A percentile compares a stretch with the other conserved stretches of the same genome.
These are phyloP conservation scores for Bertia moriformis DNA, from an alignment of 2,329 filamentous ascomycete genomes.

Conservation along the genomic window DNA sequence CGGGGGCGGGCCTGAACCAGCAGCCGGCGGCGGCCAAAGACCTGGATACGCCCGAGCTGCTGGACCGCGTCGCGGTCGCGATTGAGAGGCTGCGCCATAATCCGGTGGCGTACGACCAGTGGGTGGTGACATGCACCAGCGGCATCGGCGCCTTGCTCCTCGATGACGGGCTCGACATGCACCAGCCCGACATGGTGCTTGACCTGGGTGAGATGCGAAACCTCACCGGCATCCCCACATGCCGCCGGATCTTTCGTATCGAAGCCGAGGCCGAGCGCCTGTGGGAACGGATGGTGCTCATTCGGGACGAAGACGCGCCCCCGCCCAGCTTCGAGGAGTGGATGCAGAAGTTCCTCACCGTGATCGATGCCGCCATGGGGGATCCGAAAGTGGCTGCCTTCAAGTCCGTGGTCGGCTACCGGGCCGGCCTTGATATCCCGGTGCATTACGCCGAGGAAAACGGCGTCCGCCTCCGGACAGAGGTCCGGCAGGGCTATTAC, in stretches of 20 bases:
- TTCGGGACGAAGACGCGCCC: constrained; percentile 12
- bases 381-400: constrained; percentile 63
- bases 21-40: no score
- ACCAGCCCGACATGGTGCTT: constrained; percentile 39
- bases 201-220: constrained; percentile 49
- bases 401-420: constrained; percentile 73
- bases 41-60: no score
- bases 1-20: constrained; percentile 26
- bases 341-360: constrained; percentile 29
- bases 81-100: constrained; percentile 23
- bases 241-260: constrained; percentile 64
- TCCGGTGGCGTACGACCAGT: constrained; percentile 28
- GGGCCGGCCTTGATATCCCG: constrained; percentile 56
- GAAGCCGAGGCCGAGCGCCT: constrained; percentile 57
- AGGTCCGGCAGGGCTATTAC: constrained; percentile 16
- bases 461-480: constrained; percentile 13
- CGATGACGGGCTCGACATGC: constrained; percentile 57
- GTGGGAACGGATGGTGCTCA: constrained; percentile 28
- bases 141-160: constrained; percentile 63
- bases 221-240: constrained; percentile 46
- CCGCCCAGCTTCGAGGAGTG: constrained; percentile 22
- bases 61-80: constrained; percentile 29
- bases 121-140: constrained; percentile 49
- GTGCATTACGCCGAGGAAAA: constrained; percentile 25
- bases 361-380: constrained; percentile 39